Percentiles rank a stretch among this genome's conserved stretches.
These are phyloP conservation scores for Penicillium digitatum DNA, from an alignment of 2,329 filamentous ascomycete species.

Conservation along the genomic window DNA sequence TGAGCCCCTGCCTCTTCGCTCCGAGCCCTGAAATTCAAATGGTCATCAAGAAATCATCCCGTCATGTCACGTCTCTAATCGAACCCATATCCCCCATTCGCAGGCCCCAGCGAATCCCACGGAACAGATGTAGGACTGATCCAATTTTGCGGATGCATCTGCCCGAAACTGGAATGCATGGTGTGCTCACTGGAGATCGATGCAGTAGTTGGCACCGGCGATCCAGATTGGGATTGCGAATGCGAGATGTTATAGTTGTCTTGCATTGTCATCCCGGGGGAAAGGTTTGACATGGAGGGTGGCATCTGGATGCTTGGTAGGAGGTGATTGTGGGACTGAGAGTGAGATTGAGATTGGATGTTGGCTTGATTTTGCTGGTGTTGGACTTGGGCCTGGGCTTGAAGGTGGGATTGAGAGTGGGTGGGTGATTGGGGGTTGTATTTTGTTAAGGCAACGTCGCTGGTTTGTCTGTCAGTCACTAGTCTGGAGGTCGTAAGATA, in stretches of 20 bases:
- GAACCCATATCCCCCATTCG: constrained; percentile 14
- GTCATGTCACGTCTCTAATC: constrained; percentile 4
- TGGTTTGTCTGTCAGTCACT: constrained; percentile 10
- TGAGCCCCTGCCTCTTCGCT: background rate
- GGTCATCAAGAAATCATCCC: background rate
- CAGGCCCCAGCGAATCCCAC: constrained; percentile 24
- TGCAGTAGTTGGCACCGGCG: constrained; percentile 18
- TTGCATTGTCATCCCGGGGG: constrained; percentile 5
- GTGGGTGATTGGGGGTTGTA: constrained; percentile 13
- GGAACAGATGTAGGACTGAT: constrained; percentile 29
- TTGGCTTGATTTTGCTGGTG: constrained; percentile 12
- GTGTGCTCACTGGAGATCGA: constrained; percentile 20
- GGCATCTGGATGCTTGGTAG: constrained; percentile 12
- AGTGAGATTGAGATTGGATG: constrained; percentile 7
- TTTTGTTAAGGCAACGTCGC: constrained; percentile 25
- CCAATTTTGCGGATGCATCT: constrained; percentile 36
- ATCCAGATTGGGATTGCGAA: constrained; percentile 15
- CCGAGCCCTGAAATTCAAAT: background rate
- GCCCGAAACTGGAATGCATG: constrained; percentile 20
- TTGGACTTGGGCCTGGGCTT: constrained; percentile 13
- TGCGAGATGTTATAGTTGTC: constrained; percentile 15
- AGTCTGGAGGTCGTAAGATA: no score
- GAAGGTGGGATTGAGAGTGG: constrained; percentile 9
- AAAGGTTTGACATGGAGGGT: constrained; percentile 10
- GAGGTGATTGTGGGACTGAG: constrained; percentile 1